A percentile compares a stretch with the other conserved stretches of the same genome.
These are phyloP conservation scores for Candida sp. DNA, from an alignment of 1,139 yeast genomes.

Conservation along the genomic window DNA sequence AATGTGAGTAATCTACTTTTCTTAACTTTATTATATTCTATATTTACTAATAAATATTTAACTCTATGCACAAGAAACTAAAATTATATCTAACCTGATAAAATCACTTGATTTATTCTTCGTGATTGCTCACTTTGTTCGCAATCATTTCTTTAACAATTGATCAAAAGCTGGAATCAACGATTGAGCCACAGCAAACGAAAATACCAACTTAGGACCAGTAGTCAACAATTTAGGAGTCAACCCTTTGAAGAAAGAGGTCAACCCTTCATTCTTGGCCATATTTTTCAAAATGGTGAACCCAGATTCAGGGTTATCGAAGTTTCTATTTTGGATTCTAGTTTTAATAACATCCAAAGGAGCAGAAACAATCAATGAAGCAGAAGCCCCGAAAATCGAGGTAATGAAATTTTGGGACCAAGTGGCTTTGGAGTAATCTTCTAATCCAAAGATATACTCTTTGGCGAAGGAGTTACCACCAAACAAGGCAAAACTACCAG, in stretches of 20 bases:
- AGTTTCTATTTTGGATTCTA: slow-evolving; percentile 94
- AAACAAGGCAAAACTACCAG: slow-evolving; percentile 95
- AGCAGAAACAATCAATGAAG: slow-evolving; percentile 94
- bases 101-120: background rate
- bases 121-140: too few species aligned
- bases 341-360: slow-evolving; percentile 98
- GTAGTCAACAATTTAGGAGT: slow-evolving; percentile 96
- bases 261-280: slow-evolving; percentile 82
- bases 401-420: slow-evolving; percentile 95
- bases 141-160: slow-evolving; percentile 30
- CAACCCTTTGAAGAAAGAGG: slow-evolving; percentile 96
- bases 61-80: too few species aligned
- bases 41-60: too few species aligned
- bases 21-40: too few species aligned
- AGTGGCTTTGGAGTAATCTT: slow-evolving; percentile 86
- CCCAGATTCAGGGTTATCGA: slow-evolving; percentile 95
- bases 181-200: slow-evolving; percentile 95
- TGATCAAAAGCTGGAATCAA: slow-evolving; percentile 95
- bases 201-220: slow-evolving; percentile 96
- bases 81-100: background rate
- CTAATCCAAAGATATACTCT: slow-evolving; percentile 84
- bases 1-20: too few species aligned
- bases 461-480: slow-evolving; percentile 99
- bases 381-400: slow-evolving; percentile 97
- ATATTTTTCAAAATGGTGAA: slow-evolving; percentile 89